Evolutionary conservation across 2,329 filamentous ascomycete genomes (phyloP).

Genomic region (Monilinia fructicola): DNA sequence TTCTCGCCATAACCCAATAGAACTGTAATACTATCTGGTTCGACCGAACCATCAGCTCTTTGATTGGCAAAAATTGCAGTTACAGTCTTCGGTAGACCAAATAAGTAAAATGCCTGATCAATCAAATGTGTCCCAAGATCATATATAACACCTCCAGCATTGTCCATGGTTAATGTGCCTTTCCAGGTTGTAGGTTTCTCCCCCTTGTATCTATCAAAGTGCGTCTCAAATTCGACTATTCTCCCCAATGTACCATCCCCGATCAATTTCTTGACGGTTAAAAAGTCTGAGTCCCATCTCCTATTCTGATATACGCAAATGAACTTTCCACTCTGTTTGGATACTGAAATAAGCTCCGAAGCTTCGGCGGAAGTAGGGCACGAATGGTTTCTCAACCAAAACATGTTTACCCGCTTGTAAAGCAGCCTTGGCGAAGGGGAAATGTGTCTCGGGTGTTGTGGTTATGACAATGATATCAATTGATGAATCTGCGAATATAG

Average conservation of each 20-base stretch:
- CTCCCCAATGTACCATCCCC: conserved; percentile 61
- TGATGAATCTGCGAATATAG: conserved; percentile 62
- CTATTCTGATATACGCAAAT: conserved; percentile 52
- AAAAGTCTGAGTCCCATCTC: conserved; percentile 75
- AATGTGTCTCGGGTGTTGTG: conserved; percentile 72
- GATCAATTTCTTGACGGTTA: conserved; percentile 65
- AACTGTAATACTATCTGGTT: conserved; percentile 60
- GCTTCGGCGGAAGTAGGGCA: conserved; percentile 70
- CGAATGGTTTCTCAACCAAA: conserved; percentile 81
- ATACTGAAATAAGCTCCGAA: conserved; percentile 52
- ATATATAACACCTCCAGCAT: conserved; percentile 68
- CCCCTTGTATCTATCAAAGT: conserved; percentile 74
- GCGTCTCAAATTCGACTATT: conserved; percentile 75
- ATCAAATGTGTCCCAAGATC: conserved; percentile 75
- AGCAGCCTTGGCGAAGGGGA: conserved; percentile 60
- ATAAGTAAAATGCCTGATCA: conserved; percentile 70
- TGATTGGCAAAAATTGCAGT: conserved; percentile 69
- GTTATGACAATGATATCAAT: conserved; percentile 71
- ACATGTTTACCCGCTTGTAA: conserved; percentile 74
- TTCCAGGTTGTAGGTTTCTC: conserved; percentile 66
- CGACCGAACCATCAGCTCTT: conserved; percentile 51
- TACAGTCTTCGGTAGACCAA: conserved; percentile 66
- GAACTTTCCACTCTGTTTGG: conserved; percentile 43
- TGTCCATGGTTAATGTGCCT: conserved; percentile 54
- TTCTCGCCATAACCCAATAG: conserved; percentile 61